A percentile compares a stretch with the other conserved stretches of the same genome.
These are phyloP conservation scores for Eucalyptus urophylla DNA, from an alignment of 345 rosid species.

Conservation along the genomic window DNA sequence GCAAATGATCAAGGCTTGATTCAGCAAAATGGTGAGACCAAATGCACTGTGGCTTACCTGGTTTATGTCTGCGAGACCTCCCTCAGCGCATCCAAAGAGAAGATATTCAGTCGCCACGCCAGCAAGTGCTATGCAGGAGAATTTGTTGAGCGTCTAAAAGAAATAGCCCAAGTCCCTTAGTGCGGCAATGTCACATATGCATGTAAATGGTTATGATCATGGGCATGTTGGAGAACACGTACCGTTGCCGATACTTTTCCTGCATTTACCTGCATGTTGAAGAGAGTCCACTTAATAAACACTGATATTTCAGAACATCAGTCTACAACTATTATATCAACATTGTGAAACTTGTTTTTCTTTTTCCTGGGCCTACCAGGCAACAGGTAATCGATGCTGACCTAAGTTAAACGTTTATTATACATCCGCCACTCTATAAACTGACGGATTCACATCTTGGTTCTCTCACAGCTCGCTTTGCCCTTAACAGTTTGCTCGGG, in stretches of 20 bases:
- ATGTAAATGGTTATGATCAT: not conserved
- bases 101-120: slow-evolving; percentile 82
- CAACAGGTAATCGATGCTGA: not conserved
- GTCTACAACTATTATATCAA: not conserved
- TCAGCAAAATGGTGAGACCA: not conserved
- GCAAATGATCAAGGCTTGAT: not conserved
- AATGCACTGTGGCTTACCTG: slow-evolving; percentile 22
- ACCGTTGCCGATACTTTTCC: slow-evolving; percentile 76
- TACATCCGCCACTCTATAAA: not conserved
- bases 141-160: slow-evolving; percentile 69
- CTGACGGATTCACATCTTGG: not conserved
- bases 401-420: not conserved
- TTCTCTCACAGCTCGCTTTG: not conserved
- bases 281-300: not conserved
- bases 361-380: not conserved
- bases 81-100: slow-evolving; percentile 67
- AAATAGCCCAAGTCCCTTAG: not conserved
- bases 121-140: slow-evolving; percentile 83
- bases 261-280: slow-evolving; percentile 41
- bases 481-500: not conserved
- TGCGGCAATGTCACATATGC: not conserved
- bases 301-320: not conserved
- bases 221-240: not conserved
- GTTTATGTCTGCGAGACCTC: slow-evolving; percentile 79
- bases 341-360: not conserved